A percentile compares a stretch with the other conserved stretches of the same genome.
phyloP scores from a whole-genome alignment of 768 basidiomycete genomes.

The Dioszegia hungarica region DNA sequence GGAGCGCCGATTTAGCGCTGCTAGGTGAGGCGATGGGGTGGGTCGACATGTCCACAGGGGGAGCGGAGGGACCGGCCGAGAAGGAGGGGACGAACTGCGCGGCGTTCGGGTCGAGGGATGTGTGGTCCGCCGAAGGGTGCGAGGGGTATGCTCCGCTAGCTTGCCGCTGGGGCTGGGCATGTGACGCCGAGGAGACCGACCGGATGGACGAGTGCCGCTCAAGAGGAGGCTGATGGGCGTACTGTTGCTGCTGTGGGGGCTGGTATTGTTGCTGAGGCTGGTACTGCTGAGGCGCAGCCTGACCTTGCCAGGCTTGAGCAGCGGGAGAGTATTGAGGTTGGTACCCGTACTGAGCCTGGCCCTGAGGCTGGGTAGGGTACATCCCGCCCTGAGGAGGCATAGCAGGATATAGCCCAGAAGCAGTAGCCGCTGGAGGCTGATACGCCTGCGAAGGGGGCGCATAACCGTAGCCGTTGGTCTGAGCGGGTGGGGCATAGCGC shows the following conservation, averaged over 20 bases:
- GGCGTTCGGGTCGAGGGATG: neutral
- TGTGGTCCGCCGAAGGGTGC: neutral
- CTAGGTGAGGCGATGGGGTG: conserved; percentile 19
- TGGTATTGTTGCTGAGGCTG: conserved; percentile 11
- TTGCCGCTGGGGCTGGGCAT: conserved; percentile 9
- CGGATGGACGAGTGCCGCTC: conserved; percentile 8
- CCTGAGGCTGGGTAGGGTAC: conserved; percentile 15
- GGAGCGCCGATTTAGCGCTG: conserved; percentile 2
- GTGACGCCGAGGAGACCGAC: neutral
- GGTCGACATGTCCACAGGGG: conserved; percentile 25
- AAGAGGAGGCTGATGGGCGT: conserved; percentile 1
- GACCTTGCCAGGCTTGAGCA: neutral
- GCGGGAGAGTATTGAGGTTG: conserved; percentile 15
- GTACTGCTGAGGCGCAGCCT: conserved; percentile 32
- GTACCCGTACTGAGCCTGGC: conserved; percentile 28
- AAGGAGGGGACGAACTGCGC: conserved; percentile 1
- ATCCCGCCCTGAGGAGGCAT: conserved; percentile 44
- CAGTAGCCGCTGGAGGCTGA: conserved; percentile 18
- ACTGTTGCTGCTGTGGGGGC: neutral
- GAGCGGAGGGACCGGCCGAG: conserved; percentile 12
- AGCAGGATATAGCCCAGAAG: conserved; percentile 30
- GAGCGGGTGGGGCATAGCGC: conserved; percentile 17
- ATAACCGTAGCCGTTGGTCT: conserved; percentile 12
- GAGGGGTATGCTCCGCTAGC: conserved; percentile 14
- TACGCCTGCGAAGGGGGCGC: conserved; percentile 13